Evolutionary conservation across 148 eudicot species (phyloP).

Genomic region (Dianthus caryophyllus): DNA sequence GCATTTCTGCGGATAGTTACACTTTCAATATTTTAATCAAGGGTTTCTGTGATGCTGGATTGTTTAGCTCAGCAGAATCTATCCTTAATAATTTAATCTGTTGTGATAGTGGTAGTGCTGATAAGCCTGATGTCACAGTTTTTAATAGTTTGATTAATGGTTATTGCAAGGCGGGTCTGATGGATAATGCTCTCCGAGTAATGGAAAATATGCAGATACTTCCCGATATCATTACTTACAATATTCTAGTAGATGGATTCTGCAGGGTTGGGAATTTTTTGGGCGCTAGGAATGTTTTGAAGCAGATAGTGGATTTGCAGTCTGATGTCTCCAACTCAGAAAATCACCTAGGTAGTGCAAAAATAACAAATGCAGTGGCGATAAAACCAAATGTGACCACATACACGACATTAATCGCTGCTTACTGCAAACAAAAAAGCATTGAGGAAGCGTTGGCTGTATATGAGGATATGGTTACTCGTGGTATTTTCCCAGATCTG

Average conservation of each 20-base stretch:
- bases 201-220: constrained; percentile 46
- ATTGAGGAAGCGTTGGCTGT: constrained; percentile 52
- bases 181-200: constrained; percentile 39
- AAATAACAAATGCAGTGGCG: constrained; percentile 11
- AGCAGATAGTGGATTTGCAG: constrained; percentile 27
- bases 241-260: constrained; percentile 55
- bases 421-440: constrained; percentile 39
- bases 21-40: constrained; percentile 65
- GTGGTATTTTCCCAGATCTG: constrained; percentile 60
- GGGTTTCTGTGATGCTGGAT: constrained; percentile 57
- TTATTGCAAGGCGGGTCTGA: constrained; percentile 48
- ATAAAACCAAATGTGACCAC: constrained; percentile 38
- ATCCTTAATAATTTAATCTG: constrained; percentile 35
- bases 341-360: constrained; percentile 12
- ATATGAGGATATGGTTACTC: constrained; percentile 50
- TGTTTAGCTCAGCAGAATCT: constrained; percentile 36
- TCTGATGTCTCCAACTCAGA: constrained; percentile 11
- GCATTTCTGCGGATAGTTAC: constrained; percentile 47
- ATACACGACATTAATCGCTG: no score
- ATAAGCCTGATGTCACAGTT: constrained; percentile 43
- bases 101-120: constrained; percentile 10
- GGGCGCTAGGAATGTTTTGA: constrained; percentile 26
- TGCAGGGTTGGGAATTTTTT: constrained; percentile 33
- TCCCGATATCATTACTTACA: constrained; percentile 67
- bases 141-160: constrained; percentile 76